Evolutionary conservation across 768 basidiomycete genomes (phyloP).

Genomic region (Rhodotorula kratochvilovae): DNA sequence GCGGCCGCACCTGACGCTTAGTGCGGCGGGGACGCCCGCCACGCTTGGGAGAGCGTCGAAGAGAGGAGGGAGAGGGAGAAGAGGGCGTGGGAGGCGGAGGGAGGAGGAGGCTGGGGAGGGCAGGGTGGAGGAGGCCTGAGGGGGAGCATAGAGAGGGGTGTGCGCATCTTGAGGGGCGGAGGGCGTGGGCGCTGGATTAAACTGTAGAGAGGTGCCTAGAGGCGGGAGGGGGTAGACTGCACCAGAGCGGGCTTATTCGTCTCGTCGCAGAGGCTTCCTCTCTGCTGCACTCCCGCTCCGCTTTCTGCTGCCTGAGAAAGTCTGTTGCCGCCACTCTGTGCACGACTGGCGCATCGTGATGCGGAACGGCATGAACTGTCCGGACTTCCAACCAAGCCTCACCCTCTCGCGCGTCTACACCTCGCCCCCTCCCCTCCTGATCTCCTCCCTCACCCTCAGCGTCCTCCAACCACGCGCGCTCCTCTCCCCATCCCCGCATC

Average conservation of each 20-base stretch:
- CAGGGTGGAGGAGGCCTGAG: neutral
- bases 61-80: constrained; percentile 23
- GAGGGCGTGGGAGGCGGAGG: constrained; percentile 18
- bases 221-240: neutral
- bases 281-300: too few relatives aligned
- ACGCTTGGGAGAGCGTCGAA: neutral
- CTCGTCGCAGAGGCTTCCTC: too few relatives aligned
- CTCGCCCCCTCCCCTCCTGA: constrained; percentile 10
- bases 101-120: neutral
- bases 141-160: constrained; percentile 18
- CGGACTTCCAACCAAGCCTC: too few relatives aligned
- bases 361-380: too few relatives aligned
- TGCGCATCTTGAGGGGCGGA: constrained; percentile 12
- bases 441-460: constrained; percentile 5
- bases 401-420: too few relatives aligned
- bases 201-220: neutral
- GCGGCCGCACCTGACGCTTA: constrained; percentile 20
- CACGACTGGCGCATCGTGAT: too few relatives aligned
- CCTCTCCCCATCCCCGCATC: constrained; percentile 12
- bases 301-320: too few relatives aligned
- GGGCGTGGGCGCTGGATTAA: constrained; percentile 5
- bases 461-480: constrained; percentile 7
- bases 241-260: too few relatives aligned
- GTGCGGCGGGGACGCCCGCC: neutral
- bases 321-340: too few relatives aligned